Evolutionary conservation across 345 rosid species (phyloP).

Genomic region (Citrus unshiu): DNA sequence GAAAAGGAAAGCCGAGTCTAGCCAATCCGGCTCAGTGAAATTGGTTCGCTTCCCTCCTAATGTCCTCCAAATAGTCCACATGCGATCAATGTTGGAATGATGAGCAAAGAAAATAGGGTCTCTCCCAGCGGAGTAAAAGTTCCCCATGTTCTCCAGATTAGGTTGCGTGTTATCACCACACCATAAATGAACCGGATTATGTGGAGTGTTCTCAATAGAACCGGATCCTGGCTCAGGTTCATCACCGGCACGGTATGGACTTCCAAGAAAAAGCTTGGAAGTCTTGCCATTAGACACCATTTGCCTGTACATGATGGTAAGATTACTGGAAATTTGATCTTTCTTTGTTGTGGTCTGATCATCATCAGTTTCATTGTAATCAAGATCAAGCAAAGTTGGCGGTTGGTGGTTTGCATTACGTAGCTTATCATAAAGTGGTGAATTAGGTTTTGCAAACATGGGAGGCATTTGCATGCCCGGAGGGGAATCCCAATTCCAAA

Average conservation of each 20-base stretch:
- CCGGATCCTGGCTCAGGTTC: conserved; percentile 51
- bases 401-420: conserved; percentile 43
- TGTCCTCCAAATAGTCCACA: conserved; percentile 61
- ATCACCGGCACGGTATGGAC: conserved; percentile 48
- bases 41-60: conserved; percentile 45
- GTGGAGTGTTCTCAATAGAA: conserved; percentile 50
- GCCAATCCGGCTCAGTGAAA: conserved; percentile 53
- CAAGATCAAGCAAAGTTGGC: conserved; percentile 39
- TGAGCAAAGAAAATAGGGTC: conserved; percentile 61
- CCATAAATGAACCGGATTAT: conserved; percentile 48
- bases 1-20: conserved; percentile 44
- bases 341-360: conserved; percentile 15
- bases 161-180: conserved; percentile 46
- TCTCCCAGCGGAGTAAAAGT: conserved; percentile 53
- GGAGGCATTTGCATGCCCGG: conserved; percentile 57
- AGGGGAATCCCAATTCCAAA: conserved; percentile 66
- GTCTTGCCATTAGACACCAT: conserved; percentile 52
- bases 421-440: conserved; percentile 36
- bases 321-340: conserved; percentile 33
- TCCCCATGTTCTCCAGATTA: conserved; percentile 59
- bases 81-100: conserved; percentile 56
- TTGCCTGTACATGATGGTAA: conserved; percentile 54
- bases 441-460: conserved; percentile 32
- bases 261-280: conserved; percentile 45
- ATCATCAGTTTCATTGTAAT: conserved; percentile 22